Base-by-base conservation (phyloP, 2,329 filamentous ascomycete genomes). In the Cercospora sesami region DNA sequence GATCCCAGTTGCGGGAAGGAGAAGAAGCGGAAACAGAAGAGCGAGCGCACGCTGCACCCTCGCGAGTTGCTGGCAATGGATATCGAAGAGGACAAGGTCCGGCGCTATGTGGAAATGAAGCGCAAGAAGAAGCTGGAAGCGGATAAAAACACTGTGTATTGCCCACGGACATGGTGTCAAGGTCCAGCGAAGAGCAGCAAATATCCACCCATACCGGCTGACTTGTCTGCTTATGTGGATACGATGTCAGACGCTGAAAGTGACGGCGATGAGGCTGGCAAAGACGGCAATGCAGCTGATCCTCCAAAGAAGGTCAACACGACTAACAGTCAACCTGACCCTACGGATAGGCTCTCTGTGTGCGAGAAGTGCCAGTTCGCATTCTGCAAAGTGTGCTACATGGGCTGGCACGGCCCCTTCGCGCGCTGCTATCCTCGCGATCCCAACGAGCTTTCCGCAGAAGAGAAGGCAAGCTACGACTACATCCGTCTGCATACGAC, bases 331-430 rank as follows among this genome's bases (percentile, higher is more conserved):
- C 51, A 73, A 68, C 72, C 78, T 71, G 66, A 75, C 65, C 18
- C 72, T 63, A 63, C 73, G 31, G 91, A 95, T 62, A 86, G 92
- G 9, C 83, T 98, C 0, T 86, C 89, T 30, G 89, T 98, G 57
- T 99, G 95, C 79, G 89, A 97, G 63, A 92, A 96, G 76, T 98
- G 94, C 80, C 84, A 85, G 10, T 92, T 95, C 74, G 94, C 95
- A 12, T 99, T 99, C 78, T 99, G 95, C 80, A 83, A 82, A 36
- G 83, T 88, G n/a, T 91, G 89, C 73, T 84, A 85, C 53, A 85
- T 91, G 76, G 90, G 91, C n/a, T 99, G 95, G 95, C 95, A 99
- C 77, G 95, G 95, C 69, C 92, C 95, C 72, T 90, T 93, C 71
- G 85, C 86, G n/a, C 92, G 91, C 73, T 86, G 86, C 70, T 89